Evolutionary conservation across 495 filamentous ascomycete genomes (phyloP).

Genomic region (Podospora anserina): DNA sequence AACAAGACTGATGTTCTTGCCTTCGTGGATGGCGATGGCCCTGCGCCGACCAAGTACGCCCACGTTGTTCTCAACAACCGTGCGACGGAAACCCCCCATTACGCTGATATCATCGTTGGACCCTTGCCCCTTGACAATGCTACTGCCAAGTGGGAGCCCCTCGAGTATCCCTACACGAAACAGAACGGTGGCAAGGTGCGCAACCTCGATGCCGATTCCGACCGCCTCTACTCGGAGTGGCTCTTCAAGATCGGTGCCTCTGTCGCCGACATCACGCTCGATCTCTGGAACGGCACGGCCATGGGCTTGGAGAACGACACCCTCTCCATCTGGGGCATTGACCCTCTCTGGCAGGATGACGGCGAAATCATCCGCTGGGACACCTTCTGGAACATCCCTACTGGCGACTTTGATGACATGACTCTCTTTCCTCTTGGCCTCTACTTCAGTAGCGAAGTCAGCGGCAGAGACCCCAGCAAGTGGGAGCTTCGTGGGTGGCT

Average conservation of each 20-base stretch:
- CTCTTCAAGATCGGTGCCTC: conserved; percentile 29
- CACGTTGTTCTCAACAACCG: conserved; percentile 44
- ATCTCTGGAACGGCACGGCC: conserved; percentile 35
- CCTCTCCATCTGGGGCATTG: conserved; percentile 40
- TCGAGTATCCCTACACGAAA: conserved; percentile 45
- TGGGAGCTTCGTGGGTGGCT: conserved; percentile 50
- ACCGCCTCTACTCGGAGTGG: conserved; percentile 27
- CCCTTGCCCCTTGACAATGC: conserved; percentile 45
- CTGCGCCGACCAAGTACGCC: conserved; percentile 45
- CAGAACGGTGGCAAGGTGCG: conserved; percentile 37
- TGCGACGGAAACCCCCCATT: conserved; percentile 41
- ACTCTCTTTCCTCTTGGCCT: conserved; percentile 45
- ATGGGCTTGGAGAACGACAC: conserved; percentile 36
- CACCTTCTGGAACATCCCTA: conserved; percentile 38
- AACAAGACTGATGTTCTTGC: conserved; percentile 52
- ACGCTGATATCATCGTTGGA: conserved; percentile 46
- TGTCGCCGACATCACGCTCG: conserved; percentile 29
- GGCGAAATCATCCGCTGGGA: conserved; percentile 43
- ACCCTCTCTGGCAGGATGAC: conserved; percentile 42
- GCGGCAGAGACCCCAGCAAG: conserved; percentile 42
- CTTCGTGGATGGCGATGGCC: conserved; percentile 41
- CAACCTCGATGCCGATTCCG: conserved; percentile 39
- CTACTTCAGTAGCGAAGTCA: conserved; percentile 43
- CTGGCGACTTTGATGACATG: conserved; percentile 33
- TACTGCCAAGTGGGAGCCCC: conserved; percentile 36